phyloP scores from a whole-genome alignment of 768 basidiomycete species.

The Suillus paluster region DNA sequence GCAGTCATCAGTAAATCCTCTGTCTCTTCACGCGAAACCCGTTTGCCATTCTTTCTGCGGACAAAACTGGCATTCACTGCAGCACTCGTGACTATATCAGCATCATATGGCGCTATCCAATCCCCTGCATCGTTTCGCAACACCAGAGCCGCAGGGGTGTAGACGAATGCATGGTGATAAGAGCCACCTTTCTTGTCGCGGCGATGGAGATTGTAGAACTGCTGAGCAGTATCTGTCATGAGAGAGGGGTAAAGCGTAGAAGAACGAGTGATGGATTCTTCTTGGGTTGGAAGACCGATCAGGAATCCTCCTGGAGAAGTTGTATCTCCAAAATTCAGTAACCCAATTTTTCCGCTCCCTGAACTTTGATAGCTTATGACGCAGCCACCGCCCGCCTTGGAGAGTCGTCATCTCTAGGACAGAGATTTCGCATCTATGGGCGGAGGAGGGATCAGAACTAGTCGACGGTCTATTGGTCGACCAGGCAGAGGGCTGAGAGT shows the following conservation, averaged over 20 bases:
- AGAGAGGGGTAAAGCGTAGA: constrained; percentile 66
- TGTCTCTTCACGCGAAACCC: constrained; percentile 19
- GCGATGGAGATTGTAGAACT: constrained; percentile 60
- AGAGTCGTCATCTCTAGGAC: constrained; percentile 49
- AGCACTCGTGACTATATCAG: constrained; percentile 66
- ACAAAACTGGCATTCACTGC: constrained; percentile 68
- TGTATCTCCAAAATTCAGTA: constrained; percentile 73
- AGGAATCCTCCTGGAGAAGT: constrained; percentile 69
- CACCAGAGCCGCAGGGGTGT: constrained; percentile 58
- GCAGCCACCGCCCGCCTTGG: constrained; percentile 53
- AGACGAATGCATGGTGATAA: constrained; percentile 73
- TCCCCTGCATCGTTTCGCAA: constrained; percentile 62
- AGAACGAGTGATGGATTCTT: constrained; percentile 71
- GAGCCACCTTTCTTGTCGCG: constrained; percentile 47
- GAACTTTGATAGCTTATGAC: constrained; percentile 17
- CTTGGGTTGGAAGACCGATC: constrained; percentile 69
- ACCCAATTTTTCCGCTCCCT: constrained; percentile 43
- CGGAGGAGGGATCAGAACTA: constrained; percentile 37
- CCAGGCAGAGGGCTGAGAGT: no score
- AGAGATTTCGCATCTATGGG: constrained; percentile 10
- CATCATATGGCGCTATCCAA: constrained; percentile 52
- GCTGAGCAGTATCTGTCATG: constrained; percentile 47
- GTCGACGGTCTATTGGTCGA: constrained; percentile 51
- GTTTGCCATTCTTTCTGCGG: constrained; percentile 22
- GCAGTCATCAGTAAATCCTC: no score